Evolutionary conservation across 371 early-diverging fungal species (phyloP), one percentile per base, ranked within the genome.

Genomic region (Apophysomyces ossiformis): DNA sequence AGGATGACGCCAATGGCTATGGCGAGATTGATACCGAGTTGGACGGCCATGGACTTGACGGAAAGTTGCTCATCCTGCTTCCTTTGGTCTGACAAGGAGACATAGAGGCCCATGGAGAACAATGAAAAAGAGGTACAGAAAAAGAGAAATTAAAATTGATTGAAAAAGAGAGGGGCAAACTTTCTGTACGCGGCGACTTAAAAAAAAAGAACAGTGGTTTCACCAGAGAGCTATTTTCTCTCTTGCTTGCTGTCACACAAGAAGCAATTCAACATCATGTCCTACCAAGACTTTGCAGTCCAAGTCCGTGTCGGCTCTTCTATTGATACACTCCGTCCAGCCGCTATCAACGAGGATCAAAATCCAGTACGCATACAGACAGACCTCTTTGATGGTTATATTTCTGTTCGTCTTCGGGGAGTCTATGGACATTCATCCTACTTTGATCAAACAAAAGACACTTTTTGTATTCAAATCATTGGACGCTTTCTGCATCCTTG

Each of bases 401-500:
- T 92, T 15, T 76, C 76, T 47, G 90, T 92, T 44, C 87, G 92
- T 39, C 84, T 92, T 57, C 84, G 84, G 61, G 87, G 81, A 66
- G 21, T 50, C 35, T 21, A 16, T 8, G 21, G 54, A 6, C 85
- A 82, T 73, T 85, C 73, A 15, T 39, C 60, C 2, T 89, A 89
- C 77, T 90, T 91, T 78, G 78, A 79, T 1, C 77, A 70, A 26
- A n/a, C 26, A 11, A 72, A 75, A 56, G 75, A 90, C 61, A 75
- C 87, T 32, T 90, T 89, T 70, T 89, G 90, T 61, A 84, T 93
- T 62, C 90, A 90, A 70, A 74, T 92, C 18, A 79, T 73, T 5
- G 90, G 91, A 7, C 81, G 89, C n/a, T 93, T 92, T 76, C 83
- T 89, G 63, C 69, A 83, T 66, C 80, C 82, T 65, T 65, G 83